Conservation (phyloP, 768 basidiomycete genomes). For the Agrocybe praecox region DNA sequence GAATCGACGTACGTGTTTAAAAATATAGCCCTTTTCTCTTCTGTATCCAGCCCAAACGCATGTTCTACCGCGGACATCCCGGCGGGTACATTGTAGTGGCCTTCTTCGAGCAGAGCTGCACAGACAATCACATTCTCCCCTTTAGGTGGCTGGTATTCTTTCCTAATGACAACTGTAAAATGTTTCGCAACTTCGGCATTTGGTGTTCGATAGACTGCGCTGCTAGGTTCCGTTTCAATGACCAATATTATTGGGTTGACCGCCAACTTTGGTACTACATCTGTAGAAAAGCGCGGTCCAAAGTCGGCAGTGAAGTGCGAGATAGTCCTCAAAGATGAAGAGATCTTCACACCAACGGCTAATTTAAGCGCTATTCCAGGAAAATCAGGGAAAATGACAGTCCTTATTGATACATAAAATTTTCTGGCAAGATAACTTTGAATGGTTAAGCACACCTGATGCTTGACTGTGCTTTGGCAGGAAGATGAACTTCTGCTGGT, state of each 20-base stretch:
- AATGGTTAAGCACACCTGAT: constrained; percentile 40
- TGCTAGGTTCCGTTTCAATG: constrained; percentile 51
- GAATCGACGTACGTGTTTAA: constrained; percentile 41
- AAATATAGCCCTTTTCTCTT: constrained; percentile 46
- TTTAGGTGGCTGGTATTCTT: constrained; percentile 38
- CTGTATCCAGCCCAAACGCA: constrained; percentile 46
- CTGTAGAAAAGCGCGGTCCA: constrained; percentile 55
- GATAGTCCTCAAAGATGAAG: constrained; percentile 58
- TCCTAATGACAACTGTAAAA: constrained; percentile 50
- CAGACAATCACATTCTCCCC: constrained; percentile 50
- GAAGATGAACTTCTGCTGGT: constrained; percentile 40
- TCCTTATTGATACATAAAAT: constrained; percentile 31
- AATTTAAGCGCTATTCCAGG: constrained; percentile 51
- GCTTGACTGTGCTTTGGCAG: constrained; percentile 52
- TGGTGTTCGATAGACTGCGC: constrained; percentile 43
- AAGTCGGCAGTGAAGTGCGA: constrained; percentile 61
- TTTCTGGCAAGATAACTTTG: not conserved
- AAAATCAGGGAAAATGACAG: constrained; percentile 47
- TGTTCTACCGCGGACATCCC: constrained; percentile 51
- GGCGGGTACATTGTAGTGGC: constrained; percentile 40
- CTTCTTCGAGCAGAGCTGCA: constrained; percentile 55
- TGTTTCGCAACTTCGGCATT: constrained; percentile 54
- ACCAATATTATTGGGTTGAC: constrained; percentile 42
- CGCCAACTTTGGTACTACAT: constrained; percentile 50
- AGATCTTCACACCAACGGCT: constrained; percentile 58